These are phyloP conservation scores for Scenedesmus sp. DNA, from an alignment of 163 green algal species.

Conservation along the genomic window DNA sequence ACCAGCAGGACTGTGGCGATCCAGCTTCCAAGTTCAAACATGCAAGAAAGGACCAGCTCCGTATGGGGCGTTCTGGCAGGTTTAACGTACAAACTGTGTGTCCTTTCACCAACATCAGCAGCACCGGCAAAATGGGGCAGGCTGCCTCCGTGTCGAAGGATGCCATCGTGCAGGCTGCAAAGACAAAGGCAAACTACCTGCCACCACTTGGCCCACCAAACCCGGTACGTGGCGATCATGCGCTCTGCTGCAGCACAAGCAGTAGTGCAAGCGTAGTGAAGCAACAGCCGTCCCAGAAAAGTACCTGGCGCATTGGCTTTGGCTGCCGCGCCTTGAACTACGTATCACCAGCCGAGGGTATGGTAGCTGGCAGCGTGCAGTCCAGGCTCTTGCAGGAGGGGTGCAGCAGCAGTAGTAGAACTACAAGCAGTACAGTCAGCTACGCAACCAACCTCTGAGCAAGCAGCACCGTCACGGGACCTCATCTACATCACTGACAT, in stretches of 20 bases:
- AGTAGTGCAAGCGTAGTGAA: background rate
- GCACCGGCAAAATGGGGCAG: constrained; percentile 9
- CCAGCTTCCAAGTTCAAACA: too few relatives aligned
- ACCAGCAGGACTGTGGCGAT: too few relatives aligned
- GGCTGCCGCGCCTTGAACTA: background rate
- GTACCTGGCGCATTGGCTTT: background rate
- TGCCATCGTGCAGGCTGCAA: constrained; percentile 54
- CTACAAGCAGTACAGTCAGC: background rate
- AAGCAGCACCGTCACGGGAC: background rate
- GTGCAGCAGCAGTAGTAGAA: background rate
- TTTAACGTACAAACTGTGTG: too few relatives aligned
- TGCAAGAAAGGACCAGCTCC: too few relatives aligned
- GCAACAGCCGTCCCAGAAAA: background rate
- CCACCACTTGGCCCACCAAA: constrained; percentile 80
- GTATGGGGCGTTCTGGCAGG: too few relatives aligned
- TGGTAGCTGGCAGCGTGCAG: background rate
- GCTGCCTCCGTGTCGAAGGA: constrained; percentile 37
- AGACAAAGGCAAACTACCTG: constrained; percentile 57
- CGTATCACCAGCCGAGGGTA: background rate
- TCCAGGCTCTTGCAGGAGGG: background rate
- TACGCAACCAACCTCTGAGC: background rate
- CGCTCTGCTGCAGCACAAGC: background rate
- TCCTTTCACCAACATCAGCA: background rate
- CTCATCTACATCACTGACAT: background rate
- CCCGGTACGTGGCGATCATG: constrained; percentile 55